Evolutionary conservation across 257 asterid genomes (phyloP).

Genomic region (Przewalskia tangutica): DNA sequence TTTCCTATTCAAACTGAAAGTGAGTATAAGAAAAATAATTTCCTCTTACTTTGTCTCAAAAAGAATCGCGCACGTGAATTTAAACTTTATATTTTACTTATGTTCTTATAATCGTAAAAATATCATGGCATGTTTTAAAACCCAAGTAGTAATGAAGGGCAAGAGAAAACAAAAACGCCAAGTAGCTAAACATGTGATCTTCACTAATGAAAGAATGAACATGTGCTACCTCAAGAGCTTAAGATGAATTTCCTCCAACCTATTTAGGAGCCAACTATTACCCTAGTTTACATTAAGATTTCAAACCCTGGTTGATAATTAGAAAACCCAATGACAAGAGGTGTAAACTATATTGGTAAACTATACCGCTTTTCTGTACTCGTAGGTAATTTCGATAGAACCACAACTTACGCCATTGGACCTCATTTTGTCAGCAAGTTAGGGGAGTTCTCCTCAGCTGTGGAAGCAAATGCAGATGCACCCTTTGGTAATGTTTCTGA

Average conservation of each 20-base stretch:
- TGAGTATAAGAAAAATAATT: no score
- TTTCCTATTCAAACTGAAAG: no score
- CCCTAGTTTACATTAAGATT: not conserved
- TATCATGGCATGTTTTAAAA: no score
- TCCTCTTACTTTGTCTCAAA: no score
- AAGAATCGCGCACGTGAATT: no score
- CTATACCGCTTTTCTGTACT: not conserved
- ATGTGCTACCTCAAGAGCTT: not conserved
- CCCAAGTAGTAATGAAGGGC: not conserved
- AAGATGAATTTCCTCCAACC: not conserved
- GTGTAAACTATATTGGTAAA: not conserved
- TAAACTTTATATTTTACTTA: no score
- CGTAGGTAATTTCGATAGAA: not conserved
- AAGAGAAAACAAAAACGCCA: not conserved
- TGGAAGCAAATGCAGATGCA: not conserved
- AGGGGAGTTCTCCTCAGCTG: not conserved
- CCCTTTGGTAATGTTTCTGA: slow-evolving; percentile 22
- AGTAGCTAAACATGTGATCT: not conserved
- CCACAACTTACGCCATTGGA: not conserved
- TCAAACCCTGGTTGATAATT: not conserved
- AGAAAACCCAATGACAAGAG: not conserved
- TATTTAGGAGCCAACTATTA: not conserved
- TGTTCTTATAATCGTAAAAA: no score
- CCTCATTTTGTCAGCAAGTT: not conserved
- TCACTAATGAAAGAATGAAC: not conserved